Percentiles rank a stretch among this genome's conserved stretches.
Evolutionary conservation across 208 protist genomes (phyloP).

Genomic region (Perkinsela sp.): DNA sequence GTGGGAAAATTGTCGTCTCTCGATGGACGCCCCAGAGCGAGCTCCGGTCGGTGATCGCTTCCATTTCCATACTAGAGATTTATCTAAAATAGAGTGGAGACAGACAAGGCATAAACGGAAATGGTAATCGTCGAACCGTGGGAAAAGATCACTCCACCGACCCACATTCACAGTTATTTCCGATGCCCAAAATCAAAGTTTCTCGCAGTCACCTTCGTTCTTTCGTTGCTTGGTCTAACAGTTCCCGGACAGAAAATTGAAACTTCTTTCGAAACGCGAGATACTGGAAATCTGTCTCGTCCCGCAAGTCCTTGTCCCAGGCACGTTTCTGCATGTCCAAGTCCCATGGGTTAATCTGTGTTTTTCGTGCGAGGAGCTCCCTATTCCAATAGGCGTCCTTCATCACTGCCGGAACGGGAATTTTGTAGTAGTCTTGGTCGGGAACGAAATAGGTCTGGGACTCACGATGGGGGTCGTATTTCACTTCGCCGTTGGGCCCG

Average conservation of each 20-base stretch:
- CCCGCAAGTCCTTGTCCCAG: constrained; percentile 4
- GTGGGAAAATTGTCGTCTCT: too few relatives aligned
- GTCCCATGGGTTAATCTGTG: constrained; percentile 15
- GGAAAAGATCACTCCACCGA: too few relatives aligned
- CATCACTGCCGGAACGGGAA: constrained; percentile 45
- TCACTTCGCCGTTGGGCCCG: constrained; percentile 43
- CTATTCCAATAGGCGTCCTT: constrained; percentile 71
- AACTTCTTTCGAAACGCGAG: constrained; percentile 56
- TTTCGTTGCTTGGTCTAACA: constrained; percentile 41
- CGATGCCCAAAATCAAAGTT: too few relatives aligned
- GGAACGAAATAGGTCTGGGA: constrained; percentile 28
- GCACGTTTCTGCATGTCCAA: constrained; percentile 7
- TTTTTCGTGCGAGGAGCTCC: constrained; percentile 46
- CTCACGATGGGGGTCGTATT: constrained; percentile 38
- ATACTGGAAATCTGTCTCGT: constrained; percentile 53
- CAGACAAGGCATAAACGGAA: too few relatives aligned
- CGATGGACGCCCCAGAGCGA: too few relatives aligned
- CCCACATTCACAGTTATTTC: too few relatives aligned
- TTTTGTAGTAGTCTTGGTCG: constrained; percentile 37
- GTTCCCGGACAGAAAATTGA: constrained; percentile 38
- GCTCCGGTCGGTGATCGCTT: too few relatives aligned
- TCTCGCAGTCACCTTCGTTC: background rate
- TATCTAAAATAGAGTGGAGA: too few relatives aligned
- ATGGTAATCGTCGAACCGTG: too few relatives aligned
- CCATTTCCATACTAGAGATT: too few relatives aligned